phyloP scores from a whole-genome alignment of 73 alveolate genomes.

The Paramecium sexaurelia region DNA sequence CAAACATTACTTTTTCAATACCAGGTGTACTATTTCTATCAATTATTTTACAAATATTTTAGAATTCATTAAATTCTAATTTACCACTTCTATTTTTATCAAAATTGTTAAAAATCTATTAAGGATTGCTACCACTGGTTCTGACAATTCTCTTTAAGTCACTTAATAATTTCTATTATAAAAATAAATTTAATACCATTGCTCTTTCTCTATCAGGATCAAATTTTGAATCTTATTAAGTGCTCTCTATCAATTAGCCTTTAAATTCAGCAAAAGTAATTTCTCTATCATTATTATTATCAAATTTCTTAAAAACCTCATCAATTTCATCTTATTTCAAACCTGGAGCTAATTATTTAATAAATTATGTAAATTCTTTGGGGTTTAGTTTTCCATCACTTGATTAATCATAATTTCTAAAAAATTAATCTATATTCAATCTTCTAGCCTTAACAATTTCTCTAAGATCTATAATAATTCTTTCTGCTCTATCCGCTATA shows the following conservation, averaged over 20 bases:
- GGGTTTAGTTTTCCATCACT: background rate
- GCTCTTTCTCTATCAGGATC: constrained; percentile 13
- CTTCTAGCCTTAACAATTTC: constrained; percentile 51
- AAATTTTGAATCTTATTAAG: background rate
- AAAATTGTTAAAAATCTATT: constrained; percentile 6
- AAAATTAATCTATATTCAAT: background rate
- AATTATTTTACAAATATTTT: background rate
- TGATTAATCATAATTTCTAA: background rate
- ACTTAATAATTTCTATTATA: background rate
- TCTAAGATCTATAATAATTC: constrained; percentile 51
- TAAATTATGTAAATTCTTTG: background rate
- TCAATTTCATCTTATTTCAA: background rate
- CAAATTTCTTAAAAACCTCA: background rate
- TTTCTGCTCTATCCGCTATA: constrained; percentile 54
- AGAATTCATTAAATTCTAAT: constrained; percentile 1
- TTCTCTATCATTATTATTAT: background rate
- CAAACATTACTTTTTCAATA: background rate
- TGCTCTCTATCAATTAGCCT: background rate
- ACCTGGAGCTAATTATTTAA: constrained; percentile 11
- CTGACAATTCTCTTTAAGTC: background rate
- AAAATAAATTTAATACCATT: background rate
- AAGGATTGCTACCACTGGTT: background rate
- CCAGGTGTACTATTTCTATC: background rate
- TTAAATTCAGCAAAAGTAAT: background rate
- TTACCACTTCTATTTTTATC: constrained; percentile 12